Evolutionary conservation across 805 yeast species (phyloP), one percentile per base, ranked within the genome.

Genomic region (Monosporozyma yasuniensis): DNA sequence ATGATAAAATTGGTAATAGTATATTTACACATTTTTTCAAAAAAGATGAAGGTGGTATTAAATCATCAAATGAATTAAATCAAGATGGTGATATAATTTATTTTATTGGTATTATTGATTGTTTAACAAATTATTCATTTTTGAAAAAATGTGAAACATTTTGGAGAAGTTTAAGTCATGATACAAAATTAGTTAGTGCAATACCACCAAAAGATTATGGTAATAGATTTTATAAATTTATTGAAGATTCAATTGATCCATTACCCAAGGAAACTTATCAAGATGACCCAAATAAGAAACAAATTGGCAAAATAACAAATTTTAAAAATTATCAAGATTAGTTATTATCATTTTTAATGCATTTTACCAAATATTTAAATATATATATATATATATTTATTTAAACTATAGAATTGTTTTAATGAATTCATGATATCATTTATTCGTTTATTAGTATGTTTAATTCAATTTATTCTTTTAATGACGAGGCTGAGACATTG

Each of bases 151-250:
- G 88, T 44, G 99, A 91, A 63, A 91, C 98, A 0, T 78, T 87
- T 54, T 84, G 89, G 81, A 78, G 96, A 64, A 75, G 86, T 14
- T 58, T 93, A 23, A 77, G 78, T 35, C 86, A 87, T 61, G 76
- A 81, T 38, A 71, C 90, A 49, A 75, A 75, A 42, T 76, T 83
- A 3, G 81, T 95, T 2, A 86, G 96, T 56, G 95, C 99, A 0
- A 74, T 93, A 11, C 98, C 99, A 0, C 90, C 98, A 0, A 60
- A 61, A 5, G 98, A 90, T 58, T 93, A 93, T 61, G 97, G 96
- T 8, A 83, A 84, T 50, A 74, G 99, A 59, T 90, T 93, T 63
- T 72, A 83, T 52, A 72, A 73, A 18, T 93, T 93, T 63, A 80
- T 93, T n/a, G 63, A 61, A 32, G 54, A 61, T 18, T 70, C 75